Conservation (phyloP, 305 asterid genomes). For the Vinca major region DNA sequence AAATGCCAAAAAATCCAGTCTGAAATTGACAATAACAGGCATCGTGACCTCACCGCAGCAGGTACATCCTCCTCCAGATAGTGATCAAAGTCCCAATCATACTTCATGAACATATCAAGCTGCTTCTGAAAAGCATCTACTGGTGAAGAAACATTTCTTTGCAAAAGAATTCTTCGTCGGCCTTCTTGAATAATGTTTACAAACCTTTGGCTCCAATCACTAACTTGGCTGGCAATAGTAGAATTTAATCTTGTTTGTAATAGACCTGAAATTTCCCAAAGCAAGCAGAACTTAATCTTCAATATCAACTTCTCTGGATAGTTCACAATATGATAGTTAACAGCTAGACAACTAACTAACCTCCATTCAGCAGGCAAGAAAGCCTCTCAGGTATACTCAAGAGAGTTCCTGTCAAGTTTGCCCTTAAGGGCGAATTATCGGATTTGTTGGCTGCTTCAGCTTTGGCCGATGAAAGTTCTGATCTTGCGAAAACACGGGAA, state of each 20-base stretch:
- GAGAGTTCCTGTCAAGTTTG: conserved; percentile 53
- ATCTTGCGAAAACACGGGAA: conserved; percentile 24
- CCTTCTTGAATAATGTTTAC: conserved; percentile 71
- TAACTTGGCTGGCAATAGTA: conserved; percentile 52
- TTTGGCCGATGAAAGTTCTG: conserved; percentile 29
- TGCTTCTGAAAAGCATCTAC: conserved; percentile 77
- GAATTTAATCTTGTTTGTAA: conserved; percentile 57
- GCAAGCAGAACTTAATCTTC: neutral
- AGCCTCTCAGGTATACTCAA: conserved; percentile 48
- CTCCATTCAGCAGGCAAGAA: conserved; percentile 70
- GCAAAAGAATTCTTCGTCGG: conserved; percentile 36
- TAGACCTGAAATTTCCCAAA: conserved; percentile 33
- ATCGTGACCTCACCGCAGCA: conserved; percentile 88
- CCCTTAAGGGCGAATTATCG: conserved; percentile 66
- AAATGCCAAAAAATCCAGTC: conserved; percentile 20
- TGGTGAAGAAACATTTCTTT: conserved; percentile 25
- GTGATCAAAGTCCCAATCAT: conserved; percentile 97
- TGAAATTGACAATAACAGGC: neutral
- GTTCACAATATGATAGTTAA: neutral
- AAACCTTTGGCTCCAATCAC: conserved; percentile 57
- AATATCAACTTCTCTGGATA: neutral
- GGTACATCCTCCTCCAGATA: conserved; percentile 92
- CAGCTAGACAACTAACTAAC: conserved; percentile 40
- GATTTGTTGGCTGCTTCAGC: conserved; percentile 34
- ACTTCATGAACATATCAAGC: conserved; percentile 68